Conservation (phyloP, 2,329 filamentous ascomycete genomes). For the Fusarium buxicola region DNA sequence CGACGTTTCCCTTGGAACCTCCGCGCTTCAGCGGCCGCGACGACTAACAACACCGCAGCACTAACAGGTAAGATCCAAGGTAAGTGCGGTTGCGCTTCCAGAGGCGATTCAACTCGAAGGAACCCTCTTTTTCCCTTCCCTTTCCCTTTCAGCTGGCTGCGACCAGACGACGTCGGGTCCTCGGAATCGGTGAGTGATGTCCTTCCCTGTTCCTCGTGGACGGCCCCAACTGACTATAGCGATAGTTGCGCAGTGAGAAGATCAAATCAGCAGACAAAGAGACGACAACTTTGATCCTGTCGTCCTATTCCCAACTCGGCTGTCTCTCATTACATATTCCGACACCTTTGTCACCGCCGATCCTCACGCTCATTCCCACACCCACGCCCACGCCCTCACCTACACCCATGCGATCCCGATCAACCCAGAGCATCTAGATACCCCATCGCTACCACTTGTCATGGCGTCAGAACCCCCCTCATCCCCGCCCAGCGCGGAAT, state of each 20-base stretch:
- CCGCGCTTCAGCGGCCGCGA: conserved; percentile 45
- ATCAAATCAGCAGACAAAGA: conserved; percentile 14
- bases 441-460: conserved; percentile 32
- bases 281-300: conserved; percentile 15
- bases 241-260: conserved; percentile 28
- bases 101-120: conserved; percentile 19
- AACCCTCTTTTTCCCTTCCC: conserved; percentile 15
- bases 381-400: conserved; percentile 16
- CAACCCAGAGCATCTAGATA: conserved; percentile 17
- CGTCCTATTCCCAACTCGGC: conserved; percentile 22
- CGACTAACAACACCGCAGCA: conserved; percentile 41
- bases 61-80: conserved; percentile 34
- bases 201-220: conserved; percentile 35
- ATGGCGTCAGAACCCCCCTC: conserved; percentile 71
- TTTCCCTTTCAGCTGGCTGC: conserved; percentile 19
- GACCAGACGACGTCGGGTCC: conserved; percentile 27
- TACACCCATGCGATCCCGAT: conserved; percentile 31
- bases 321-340: conserved; percentile 9
- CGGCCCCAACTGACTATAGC: conserved; percentile 33
- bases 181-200: conserved; percentile 43
- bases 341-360: conserved; percentile 22
- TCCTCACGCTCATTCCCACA: conserved; percentile 17
- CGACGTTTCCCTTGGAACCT: conserved; percentile 43
- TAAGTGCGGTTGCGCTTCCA: conserved; percentile 32
- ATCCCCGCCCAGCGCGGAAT: conserved; percentile 67